Evolutionary conservation across 2,329 filamentous ascomycete species (phyloP).

Genomic region (Aspergillus ibericus): DNA sequence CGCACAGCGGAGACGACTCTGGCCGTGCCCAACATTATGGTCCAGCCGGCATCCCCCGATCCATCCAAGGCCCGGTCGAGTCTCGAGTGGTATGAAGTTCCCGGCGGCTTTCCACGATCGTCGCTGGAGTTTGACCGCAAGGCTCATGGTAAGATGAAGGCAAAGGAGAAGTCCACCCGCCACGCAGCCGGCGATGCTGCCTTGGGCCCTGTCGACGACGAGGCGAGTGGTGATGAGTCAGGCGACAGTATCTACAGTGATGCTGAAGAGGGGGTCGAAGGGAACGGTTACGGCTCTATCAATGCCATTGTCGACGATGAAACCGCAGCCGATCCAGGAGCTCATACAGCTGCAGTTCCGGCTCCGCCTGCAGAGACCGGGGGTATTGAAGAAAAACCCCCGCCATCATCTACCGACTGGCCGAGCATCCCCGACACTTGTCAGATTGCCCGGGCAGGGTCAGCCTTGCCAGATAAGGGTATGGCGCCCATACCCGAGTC

Average conservation of each 20-base stretch:
- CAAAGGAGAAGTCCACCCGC: slow-evolving; percentile 6
- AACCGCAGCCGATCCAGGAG: not conserved
- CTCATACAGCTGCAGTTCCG: not conserved
- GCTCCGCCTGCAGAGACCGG: not conserved
- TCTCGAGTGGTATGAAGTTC: slow-evolving; percentile 52
- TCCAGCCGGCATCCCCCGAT: slow-evolving; percentile 51
- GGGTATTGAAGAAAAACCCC: no score
- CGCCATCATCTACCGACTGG: not conserved
- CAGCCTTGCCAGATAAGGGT: slow-evolving; percentile 19
- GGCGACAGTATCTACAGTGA: slow-evolving; percentile 51
- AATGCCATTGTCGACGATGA: slow-evolving; percentile 44
- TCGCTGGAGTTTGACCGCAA: slow-evolving; percentile 23
- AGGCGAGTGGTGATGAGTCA: slow-evolving; percentile 39
- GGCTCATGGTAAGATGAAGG: not conserved
- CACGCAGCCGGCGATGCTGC: not conserved
- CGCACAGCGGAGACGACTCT: slow-evolving; percentile 14
- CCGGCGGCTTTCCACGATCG: slow-evolving; percentile 58
- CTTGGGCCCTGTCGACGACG: slow-evolving; percentile 17
- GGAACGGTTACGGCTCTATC: slow-evolving; percentile 51
- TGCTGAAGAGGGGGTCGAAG: slow-evolving; percentile 43
- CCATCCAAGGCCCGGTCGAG: slow-evolving; percentile 39
- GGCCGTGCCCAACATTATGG: slow-evolving; percentile 45
- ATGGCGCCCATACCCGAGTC: slow-evolving; percentile 20
- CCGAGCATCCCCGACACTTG: slow-evolving; percentile 17
- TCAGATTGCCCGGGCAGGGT: slow-evolving; percentile 22